These are phyloP conservation scores for Candolleomyces efflorescens DNA, from an alignment of 768 basidiomycete species.

Conservation along the genomic window DNA sequence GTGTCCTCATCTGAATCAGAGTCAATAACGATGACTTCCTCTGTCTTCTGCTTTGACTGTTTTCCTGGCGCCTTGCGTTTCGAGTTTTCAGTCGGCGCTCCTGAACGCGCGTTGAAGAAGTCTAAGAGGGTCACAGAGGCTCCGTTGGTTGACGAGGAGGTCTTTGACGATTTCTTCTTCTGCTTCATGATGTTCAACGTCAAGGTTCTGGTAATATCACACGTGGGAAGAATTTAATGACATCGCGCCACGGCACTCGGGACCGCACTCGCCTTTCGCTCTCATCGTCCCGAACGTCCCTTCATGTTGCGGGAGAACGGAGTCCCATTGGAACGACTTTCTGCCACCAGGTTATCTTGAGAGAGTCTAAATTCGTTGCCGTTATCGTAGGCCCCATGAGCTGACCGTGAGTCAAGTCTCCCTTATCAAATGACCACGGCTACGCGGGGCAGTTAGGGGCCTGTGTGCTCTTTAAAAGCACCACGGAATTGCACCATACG, in stretches of 20 bases:
- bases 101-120: conserved; percentile 7
- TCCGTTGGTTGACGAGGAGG: not conserved
- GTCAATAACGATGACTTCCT: conserved; percentile 58
- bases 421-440: too few relatives aligned
- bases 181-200: conserved; percentile 1
- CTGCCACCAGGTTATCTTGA: too few relatives aligned
- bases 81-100: not conserved
- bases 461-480: not conserved
- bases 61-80: not conserved
- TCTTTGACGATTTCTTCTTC: conserved; percentile 6
- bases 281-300: too few relatives aligned
- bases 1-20: conserved; percentile 51
- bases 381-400: too few relatives aligned
- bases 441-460: not conserved
- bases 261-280: too few relatives aligned
- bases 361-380: too few relatives aligned
- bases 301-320: too few relatives aligned
- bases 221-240: too few relatives aligned
- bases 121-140: conserved; percentile 7
- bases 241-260: too few relatives aligned
- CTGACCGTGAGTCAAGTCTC: too few relatives aligned
- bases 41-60: not conserved
- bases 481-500: conserved; percentile 1
- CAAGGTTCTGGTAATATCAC: too few relatives aligned
- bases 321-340: too few relatives aligned